These are phyloP conservation scores for Umbelopsis sp. DNA, from an alignment of 192 early-diverging fungal genomes.

Conservation along the genomic window DNA sequence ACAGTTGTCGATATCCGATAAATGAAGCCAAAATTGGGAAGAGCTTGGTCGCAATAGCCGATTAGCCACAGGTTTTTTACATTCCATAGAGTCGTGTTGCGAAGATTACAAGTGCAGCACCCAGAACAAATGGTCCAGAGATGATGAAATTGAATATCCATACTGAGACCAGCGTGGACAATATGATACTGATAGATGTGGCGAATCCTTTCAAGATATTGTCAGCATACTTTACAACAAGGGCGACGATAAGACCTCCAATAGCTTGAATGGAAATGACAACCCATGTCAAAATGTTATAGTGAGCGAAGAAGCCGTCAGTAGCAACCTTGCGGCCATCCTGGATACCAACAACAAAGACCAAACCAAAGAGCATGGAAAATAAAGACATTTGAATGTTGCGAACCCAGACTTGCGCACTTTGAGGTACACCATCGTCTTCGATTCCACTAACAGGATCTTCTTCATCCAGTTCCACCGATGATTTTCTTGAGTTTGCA, in stretches of 20 bases:
- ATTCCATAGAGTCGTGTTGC: constrained; percentile 78
- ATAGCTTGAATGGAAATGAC: constrained; percentile 89
- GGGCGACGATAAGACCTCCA: constrained; percentile 92
- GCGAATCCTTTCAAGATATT: constrained; percentile 99
- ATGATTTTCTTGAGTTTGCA: not conserved
- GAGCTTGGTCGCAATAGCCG: too few relatives aligned
- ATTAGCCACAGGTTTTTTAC: not conserved
- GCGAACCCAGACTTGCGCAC: constrained; percentile 73
- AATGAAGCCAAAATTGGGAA: too few relatives aligned
- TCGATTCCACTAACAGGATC: constrained; percentile 15
- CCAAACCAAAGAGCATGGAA: constrained; percentile 75
- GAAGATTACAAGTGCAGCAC: constrained; percentile 71
- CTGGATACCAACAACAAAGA: constrained; percentile 77
- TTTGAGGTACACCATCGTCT: constrained; percentile 11
- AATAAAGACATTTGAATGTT: constrained; percentile 94
- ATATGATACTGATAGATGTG: constrained; percentile 92
- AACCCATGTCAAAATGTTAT: constrained; percentile 75
- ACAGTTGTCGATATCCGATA: not conserved
- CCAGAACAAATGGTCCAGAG: constrained; percentile 70
- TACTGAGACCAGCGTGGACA: constrained; percentile 83
- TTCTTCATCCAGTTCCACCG: constrained; percentile 20
- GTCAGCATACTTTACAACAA: constrained; percentile 98
- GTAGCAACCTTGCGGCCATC: constrained; percentile 73
- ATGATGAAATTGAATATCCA: constrained; percentile 84
- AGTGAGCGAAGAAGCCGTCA: constrained; percentile 90